A percentile compares a stretch with the other conserved stretches of the same genome.
These are phyloP conservation scores for Lepidopterella palustris DNA, from an alignment of 495 filamentous ascomycete species.

Conservation along the genomic window DNA sequence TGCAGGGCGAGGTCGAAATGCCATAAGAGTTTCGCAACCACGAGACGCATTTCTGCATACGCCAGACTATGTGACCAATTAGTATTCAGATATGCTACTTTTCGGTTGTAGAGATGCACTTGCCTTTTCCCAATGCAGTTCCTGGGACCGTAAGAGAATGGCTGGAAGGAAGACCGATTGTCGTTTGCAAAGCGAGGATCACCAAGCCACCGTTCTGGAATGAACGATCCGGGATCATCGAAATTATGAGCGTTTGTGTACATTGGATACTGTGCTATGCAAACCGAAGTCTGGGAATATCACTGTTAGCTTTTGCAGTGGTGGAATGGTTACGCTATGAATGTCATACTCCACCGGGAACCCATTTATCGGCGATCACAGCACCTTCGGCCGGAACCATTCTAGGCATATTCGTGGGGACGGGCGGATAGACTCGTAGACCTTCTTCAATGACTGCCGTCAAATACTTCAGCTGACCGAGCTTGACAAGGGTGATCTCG, in stretches of 20 bases:
- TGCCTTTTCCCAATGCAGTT: slow-evolving; percentile 1
- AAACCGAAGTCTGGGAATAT: neutral
- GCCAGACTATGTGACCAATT: neutral
- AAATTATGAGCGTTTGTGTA: neutral
- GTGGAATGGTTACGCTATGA: neutral
- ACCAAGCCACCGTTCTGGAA: slow-evolving; percentile 10
- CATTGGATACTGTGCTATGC: neutral
- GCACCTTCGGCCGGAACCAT: slow-evolving; percentile 21
- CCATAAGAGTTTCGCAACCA: neutral
- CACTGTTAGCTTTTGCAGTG: neutral
- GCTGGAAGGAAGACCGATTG: neutral
- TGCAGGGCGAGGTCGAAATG: slow-evolving; percentile 2
- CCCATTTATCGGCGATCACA: slow-evolving; percentile 9
- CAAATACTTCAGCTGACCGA: neutral
- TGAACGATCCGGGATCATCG: slow-evolving; percentile 7
- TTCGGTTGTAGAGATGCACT: neutral
- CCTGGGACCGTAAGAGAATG: neutral
- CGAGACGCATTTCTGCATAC: slow-evolving; percentile 3
- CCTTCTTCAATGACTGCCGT: neutral
- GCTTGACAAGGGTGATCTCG: neutral
- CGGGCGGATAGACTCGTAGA: neutral
- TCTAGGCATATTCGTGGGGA: neutral
- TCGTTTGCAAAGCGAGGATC: neutral
- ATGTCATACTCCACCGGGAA: slow-evolving; percentile 31
- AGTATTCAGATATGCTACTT: neutral